Conservation (phyloP, 371 early-diverging fungal species). For the Apophysomyces variabilis region DNA sequence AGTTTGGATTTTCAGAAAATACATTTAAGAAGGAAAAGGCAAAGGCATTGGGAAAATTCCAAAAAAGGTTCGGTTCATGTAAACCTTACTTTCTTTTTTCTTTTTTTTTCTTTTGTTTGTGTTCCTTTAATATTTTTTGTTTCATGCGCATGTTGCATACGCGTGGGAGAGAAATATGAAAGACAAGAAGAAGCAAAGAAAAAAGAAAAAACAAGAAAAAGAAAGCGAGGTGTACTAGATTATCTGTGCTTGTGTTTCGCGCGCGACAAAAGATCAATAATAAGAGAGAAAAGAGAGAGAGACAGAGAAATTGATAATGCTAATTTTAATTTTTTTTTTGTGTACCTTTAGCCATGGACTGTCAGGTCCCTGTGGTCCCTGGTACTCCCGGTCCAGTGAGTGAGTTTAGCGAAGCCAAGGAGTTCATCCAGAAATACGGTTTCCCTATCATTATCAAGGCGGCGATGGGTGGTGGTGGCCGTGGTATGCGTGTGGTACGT, state of each 20-base stretch:
- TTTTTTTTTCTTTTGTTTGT: no score
- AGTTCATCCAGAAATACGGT: constrained; percentile 81
- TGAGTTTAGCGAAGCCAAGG: constrained; percentile 64
- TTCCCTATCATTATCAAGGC: constrained; percentile 98
- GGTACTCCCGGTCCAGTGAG: constrained; percentile 88
- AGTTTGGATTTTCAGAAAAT: constrained; percentile 5
- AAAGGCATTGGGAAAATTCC: not conserved
- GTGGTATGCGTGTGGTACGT: constrained; percentile 95
- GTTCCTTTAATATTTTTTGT: no score
- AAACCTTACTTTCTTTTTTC: not conserved
- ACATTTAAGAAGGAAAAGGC: not conserved
- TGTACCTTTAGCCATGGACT: constrained; percentile 66
- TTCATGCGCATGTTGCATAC: not conserved
- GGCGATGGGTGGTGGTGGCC: constrained; percentile 97
- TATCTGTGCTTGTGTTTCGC: no score
- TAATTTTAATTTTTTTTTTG: not conserved
- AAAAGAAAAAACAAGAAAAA: no score
- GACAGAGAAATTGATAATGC: not conserved
- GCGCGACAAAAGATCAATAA: no score
- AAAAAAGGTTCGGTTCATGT: not conserved
- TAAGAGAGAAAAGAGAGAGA: not conserved
- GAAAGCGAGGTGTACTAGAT: no score
- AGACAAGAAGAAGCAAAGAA: no score
- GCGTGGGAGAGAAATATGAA: not conserved
- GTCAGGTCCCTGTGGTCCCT: constrained; percentile 86